Percentiles rank a stretch among this genome's conserved stretches.
Conservation (phyloP, 768 basidiomycete genomes). For the Leccinum imitatum region DNA sequence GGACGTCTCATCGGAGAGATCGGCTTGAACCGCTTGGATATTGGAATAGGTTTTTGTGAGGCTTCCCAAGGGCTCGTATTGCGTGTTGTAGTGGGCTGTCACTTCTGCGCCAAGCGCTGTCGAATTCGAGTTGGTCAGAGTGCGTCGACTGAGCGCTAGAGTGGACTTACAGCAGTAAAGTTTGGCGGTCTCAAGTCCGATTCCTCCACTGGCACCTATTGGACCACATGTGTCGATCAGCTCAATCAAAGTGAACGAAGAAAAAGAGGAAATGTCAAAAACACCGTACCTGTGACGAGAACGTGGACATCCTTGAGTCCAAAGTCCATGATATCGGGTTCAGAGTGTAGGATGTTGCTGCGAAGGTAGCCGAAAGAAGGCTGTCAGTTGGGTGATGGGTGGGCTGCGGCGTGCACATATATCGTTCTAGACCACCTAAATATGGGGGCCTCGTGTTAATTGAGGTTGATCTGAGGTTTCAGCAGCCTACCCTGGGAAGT, state of each 20-base stretch:
- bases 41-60: constrained; percentile 38
- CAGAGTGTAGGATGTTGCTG: background rate
- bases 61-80: constrained; percentile 39
- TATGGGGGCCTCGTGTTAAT: background rate
- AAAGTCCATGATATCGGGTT: constrained; percentile 45
- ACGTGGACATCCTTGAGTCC: constrained; percentile 61
- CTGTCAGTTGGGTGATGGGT: background rate
- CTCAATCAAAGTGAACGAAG: background rate
- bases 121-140: background rate
- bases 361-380: background rate
- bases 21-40: constrained; percentile 46
- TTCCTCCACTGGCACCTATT: constrained; percentile 72
- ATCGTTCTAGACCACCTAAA: constrained; percentile 9
- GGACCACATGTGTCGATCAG: background rate
- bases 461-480: constrained; percentile 9
- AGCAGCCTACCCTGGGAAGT: constrained; percentile 14
- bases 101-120: constrained; percentile 71
- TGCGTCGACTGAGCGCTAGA: background rate
- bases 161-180: constrained; percentile 51
- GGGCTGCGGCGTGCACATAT: constrained; percentile 8
- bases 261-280: too few relatives aligned
- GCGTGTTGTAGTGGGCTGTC: constrained; percentile 69
- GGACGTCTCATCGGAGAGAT: constrained; percentile 57
- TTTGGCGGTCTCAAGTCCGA: constrained; percentile 61
- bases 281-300: constrained; percentile 56